These are phyloP conservation scores for Teunomyces gatunensis DNA, from an alignment of 805 yeast genomes.

Conservation along the genomic window DNA sequence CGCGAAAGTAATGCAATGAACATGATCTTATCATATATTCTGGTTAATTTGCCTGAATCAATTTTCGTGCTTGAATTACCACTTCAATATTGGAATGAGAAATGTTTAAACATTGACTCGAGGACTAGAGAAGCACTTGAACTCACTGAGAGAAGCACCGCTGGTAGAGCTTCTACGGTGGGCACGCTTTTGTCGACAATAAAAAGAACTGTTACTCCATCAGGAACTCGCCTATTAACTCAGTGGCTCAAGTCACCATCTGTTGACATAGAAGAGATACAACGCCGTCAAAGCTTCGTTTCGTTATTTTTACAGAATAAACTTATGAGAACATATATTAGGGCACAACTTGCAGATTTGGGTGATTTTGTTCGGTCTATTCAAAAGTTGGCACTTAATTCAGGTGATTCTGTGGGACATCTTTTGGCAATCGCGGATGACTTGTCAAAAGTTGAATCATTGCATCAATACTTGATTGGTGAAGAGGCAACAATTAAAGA, in stretches of 20 bases:
- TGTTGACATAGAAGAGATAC: slow-evolving; percentile 54
- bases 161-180: slow-evolving; percentile 47
- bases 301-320: slow-evolving; percentile 24
- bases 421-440: slow-evolving; percentile 33
- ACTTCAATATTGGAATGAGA: slow-evolving; percentile 46
- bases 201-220: slow-evolving; percentile 70
- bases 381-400: slow-evolving; percentile 44
- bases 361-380: slow-evolving; percentile 61
- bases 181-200: slow-evolving; percentile 75
- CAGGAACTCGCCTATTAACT: slow-evolving; percentile 76
- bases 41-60: slow-evolving; percentile 69
- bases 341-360: slow-evolving; percentile 40
- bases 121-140: slow-evolving; percentile 77
- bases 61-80: slow-evolving; percentile 68
- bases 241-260: slow-evolving; percentile 85
- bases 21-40: slow-evolving; percentile 60
- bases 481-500: slow-evolving; percentile 19
- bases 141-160: slow-evolving; percentile 50
- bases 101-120: slow-evolving; percentile 74
- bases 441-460: slow-evolving; percentile 20
- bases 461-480: slow-evolving; percentile 17
- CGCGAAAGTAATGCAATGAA: slow-evolving; percentile 63
- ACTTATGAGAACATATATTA: slow-evolving; percentile 20
- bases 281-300: slow-evolving; percentile 44
- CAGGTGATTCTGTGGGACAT: slow-evolving; percentile 33